phyloP scores from a whole-genome alignment of 805 yeast species.

The Wickerhamomyces pijperi region DNA sequence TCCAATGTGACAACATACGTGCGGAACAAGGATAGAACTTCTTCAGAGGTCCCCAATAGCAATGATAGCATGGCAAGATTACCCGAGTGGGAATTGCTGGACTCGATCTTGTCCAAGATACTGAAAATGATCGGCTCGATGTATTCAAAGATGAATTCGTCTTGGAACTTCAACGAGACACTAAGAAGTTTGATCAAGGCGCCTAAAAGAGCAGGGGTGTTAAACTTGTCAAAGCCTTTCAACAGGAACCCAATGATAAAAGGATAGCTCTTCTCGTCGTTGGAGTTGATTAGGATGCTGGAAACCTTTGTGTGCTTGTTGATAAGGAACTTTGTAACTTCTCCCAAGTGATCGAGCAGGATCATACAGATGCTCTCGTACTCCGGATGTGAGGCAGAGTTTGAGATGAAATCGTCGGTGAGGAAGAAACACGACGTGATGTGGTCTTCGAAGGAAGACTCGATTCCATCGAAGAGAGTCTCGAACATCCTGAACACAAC shows the following conservation, averaged over 20 bases:
- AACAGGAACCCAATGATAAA: constrained; percentile 15
- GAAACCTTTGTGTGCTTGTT: constrained; percentile 9
- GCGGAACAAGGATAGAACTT: constrained; percentile 34
- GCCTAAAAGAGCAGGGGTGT: constrained; percentile 11
- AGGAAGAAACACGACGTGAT: constrained; percentile 30
- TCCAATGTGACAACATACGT: constrained; percentile 44
- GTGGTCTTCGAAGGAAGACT: constrained; percentile 35
- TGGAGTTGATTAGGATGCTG: constrained; percentile 6
- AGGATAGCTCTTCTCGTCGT: constrained; percentile 8
- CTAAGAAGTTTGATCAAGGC: constrained; percentile 13
- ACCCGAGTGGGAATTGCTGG: constrained; percentile 6
- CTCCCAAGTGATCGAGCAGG: constrained; percentile 15
- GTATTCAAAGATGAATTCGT: constrained; percentile 16
- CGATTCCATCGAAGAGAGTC: constrained; percentile 45
- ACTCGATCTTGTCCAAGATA: constrained; percentile 13
- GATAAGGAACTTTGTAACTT: constrained; percentile 10
- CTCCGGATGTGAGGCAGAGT: constrained; percentile 5
- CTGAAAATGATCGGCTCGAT: constrained; percentile 14
- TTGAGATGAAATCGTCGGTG: constrained; percentile 17
- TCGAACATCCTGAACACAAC: constrained; percentile 34
- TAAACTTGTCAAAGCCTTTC: constrained; percentile 12
- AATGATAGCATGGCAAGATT: constrained; percentile 36
- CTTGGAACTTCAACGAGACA: constrained; percentile 14
- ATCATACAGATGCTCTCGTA: constrained; percentile 14
- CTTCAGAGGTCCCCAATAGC: constrained; percentile 51